These are phyloP conservation scores for Ottelia alismoides DNA, from an alignment of 106 monocot species.

Conservation along the genomic window DNA sequence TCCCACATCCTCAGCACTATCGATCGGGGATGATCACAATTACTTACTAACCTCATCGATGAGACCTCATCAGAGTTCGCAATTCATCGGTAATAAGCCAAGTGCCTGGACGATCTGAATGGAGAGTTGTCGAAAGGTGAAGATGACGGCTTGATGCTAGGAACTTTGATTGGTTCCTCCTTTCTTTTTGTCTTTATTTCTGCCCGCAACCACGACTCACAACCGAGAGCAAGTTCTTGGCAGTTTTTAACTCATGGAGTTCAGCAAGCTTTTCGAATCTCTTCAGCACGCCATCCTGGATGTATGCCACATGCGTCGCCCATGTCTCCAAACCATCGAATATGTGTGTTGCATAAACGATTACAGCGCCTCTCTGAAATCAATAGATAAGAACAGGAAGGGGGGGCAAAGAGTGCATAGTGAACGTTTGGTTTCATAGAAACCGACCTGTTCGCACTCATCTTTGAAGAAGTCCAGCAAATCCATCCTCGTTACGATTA, in stretches of 20 bases:
- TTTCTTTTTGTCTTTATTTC: slow-evolving; percentile 25
- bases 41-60: too few relatives aligned
- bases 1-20: too few relatives aligned
- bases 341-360: slow-evolving; percentile 94
- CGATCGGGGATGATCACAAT: too few relatives aligned
- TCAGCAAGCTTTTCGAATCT: slow-evolving; percentile 40
- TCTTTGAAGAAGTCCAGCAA: slow-evolving; percentile 93
- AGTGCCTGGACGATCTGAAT: slow-evolving; percentile 76
- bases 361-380: slow-evolving; percentile 84
- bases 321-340: slow-evolving; percentile 92
- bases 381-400: background rate
- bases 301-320: slow-evolving; percentile 82
- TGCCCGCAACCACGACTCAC: slow-evolving; percentile 87
- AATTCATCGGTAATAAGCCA: slow-evolving; percentile 82
- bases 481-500: slow-evolving; percentile 97
- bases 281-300: slow-evolving; percentile 81
- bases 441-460: slow-evolving; percentile 66
- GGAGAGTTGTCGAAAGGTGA: slow-evolving; percentile 68
- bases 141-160: slow-evolving; percentile 3
- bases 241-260: slow-evolving; percentile 42
- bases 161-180: too few relatives aligned
- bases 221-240: slow-evolving; percentile 74
- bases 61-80: too few relatives aligned
- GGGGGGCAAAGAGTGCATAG: background rate
- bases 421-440: too few relatives aligned